Percentiles rank a stretch among this genome's conserved stretches.
phyloP scores from a whole-genome alignment of 345 rosid species.

The Eucalyptus albens region DNA sequence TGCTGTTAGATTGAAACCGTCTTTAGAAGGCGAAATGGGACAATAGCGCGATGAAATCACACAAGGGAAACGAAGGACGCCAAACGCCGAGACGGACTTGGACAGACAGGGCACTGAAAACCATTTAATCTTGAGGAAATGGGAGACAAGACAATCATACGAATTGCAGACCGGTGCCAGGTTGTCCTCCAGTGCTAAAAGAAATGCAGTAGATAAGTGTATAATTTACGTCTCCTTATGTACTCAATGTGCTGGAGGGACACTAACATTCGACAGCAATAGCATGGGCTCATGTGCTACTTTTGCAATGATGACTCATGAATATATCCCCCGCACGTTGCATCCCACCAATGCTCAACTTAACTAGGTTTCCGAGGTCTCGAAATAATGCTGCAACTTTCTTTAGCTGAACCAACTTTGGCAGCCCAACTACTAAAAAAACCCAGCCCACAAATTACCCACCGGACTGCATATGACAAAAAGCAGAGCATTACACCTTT shows the following conservation, averaged over 20 bases:
- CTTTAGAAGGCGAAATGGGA: neutral
- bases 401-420: neutral
- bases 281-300: neutral
- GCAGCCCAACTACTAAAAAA: neutral
- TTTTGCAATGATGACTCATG: neutral
- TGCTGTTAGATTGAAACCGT: neutral
- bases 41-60: neutral
- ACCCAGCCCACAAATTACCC: neutral
- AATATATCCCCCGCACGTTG: neutral
- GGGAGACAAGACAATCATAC: neutral
- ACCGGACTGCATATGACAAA: neutral
- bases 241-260: neutral
- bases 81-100: neutral
- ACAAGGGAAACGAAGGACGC: neutral
- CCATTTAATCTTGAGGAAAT: neutral
- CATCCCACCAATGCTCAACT: neutral
- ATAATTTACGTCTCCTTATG: neutral
- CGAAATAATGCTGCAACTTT: neutral
- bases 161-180: neutral
- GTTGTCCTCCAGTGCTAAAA: neutral
- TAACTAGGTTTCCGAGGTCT: neutral
- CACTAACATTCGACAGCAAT: neutral
- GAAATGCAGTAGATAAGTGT: neutral
- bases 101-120: neutral
- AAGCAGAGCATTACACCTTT: neutral